Conservation (phyloP, 2,329 filamentous ascomycete genomes). For the Fusarium sp. region DNA sequence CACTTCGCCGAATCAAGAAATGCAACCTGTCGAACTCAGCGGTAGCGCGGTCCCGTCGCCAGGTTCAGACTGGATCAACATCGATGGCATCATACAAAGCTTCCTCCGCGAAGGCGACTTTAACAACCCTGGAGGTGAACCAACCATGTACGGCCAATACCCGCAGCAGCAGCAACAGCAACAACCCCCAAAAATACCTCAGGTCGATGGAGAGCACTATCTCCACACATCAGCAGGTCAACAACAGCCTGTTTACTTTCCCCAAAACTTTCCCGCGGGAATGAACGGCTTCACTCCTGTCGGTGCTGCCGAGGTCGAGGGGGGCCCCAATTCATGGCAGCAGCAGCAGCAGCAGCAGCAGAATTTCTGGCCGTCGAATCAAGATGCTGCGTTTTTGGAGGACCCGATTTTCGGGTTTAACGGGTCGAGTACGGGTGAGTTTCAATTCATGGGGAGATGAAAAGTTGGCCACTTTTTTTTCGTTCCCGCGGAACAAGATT, state of each 20-base stretch:
- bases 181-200: slow-evolving; percentile 17
- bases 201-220: slow-evolving; percentile 16
- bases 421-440: slow-evolving; percentile 47
- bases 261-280: slow-evolving; percentile 23
- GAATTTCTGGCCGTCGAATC: slow-evolving; percentile 18
- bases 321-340: slow-evolving; percentile 12
- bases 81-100: slow-evolving; percentile 54
- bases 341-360: not conserved
- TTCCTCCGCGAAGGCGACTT: slow-evolving; percentile 47
- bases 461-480: not conserved
- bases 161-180: not conserved
- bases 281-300: not conserved
- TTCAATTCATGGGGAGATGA: slow-evolving; percentile 33
- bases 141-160: slow-evolving; percentile 3
- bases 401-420: slow-evolving; percentile 52
- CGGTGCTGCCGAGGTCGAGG: slow-evolving; percentile 1
- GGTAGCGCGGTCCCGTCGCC: slow-evolving; percentile 14
- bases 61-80: slow-evolving; percentile 48
- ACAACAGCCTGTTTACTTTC: slow-evolving; percentile 16
- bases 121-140: not conserved
- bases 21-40: not conserved
- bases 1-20: not conserved
- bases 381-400: slow-evolving; percentile 38
- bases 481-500: not conserved
- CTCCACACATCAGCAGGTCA: slow-evolving; percentile 10